A percentile compares a stretch with the other conserved stretches of the same genome.
Conservation (phyloP, 352 stramenopile genomes). For the Phytophthora constricta region DNA sequence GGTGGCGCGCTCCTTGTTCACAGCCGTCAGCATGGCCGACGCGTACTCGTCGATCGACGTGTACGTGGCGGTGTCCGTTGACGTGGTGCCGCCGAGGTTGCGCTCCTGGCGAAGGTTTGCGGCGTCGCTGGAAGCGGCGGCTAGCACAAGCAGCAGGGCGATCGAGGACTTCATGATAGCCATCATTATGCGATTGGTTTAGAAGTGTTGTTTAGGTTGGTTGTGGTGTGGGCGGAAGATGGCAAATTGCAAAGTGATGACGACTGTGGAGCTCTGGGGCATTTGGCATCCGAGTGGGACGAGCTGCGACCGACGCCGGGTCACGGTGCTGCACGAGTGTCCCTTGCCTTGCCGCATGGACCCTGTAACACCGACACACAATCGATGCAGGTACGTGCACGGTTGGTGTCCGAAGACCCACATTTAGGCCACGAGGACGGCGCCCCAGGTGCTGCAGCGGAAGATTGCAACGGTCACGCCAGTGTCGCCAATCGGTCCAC, state of each 20-base stretch:
- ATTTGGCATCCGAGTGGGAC: slow-evolving; percentile 10
- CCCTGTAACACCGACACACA: slow-evolving; percentile 10
- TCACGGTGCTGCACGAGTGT: slow-evolving; percentile 18
- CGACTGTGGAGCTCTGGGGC: neutral
- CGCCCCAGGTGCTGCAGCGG: slow-evolving; percentile 24
- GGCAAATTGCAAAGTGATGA: slow-evolving; percentile 1
- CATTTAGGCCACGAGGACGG: slow-evolving; percentile 19
- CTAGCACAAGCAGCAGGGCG: neutral
- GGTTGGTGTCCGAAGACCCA: slow-evolving; percentile 2
- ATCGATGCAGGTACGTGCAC: slow-evolving; percentile 16
- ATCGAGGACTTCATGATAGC: neutral
- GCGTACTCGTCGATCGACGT: slow-evolving; percentile 10
- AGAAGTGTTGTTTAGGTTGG: neutral
- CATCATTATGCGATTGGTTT: neutral
- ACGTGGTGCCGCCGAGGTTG: neutral
- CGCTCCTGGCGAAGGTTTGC: neutral
- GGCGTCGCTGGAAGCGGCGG: neutral
- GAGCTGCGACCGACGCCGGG: neutral
- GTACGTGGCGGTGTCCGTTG: neutral
- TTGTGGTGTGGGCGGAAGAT: neutral
- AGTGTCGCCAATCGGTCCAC: slow-evolving; percentile 9
- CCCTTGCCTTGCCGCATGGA: slow-evolving; percentile 17
- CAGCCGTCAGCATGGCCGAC: slow-evolving; percentile 40
- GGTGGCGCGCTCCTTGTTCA: slow-evolving; percentile 56
- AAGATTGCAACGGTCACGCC: slow-evolving; percentile 26